Base-by-base conservation (phyloP, 495 filamentous ascomycete species). In the Trichocladium antarcticum region DNA sequence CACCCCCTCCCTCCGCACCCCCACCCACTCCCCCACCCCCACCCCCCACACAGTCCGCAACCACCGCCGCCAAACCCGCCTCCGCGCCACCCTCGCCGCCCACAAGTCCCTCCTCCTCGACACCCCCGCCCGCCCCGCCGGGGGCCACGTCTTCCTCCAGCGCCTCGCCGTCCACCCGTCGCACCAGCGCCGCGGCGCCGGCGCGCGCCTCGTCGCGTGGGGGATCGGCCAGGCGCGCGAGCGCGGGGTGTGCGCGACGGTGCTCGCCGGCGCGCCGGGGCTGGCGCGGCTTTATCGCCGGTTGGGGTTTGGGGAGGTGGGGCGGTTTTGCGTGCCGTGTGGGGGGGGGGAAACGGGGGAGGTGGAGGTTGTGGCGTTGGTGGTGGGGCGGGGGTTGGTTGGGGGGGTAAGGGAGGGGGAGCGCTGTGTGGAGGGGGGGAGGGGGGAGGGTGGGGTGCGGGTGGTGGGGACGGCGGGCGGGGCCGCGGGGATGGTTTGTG, bases 121-220 rank as follows among this genome's bases (percentile, higher is more conserved):
- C 49, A 10, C 44, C 3, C 44, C 31, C 22, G 53, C 48, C 46
- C 15, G 21, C 31, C 17, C 42, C 10, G 21, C 14, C 15, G 20
- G 51, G 20, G 54, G 56, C 12, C 60, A 63, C 47, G 51, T 61
- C 36, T 59, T 68, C 37, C 70, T 80, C 29, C 68, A 75, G 53
- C 68, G 73, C 41, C 55, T 81, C 8, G 64, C 68, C 11, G 73
- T 71, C 16, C 68, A 74, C 42, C 75, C 73, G 3, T 65, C 69
- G 19, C 72, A 71, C 44, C 66, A 69, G 47, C 51, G 66, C 14
- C 59, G 67, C 21, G 76, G 77, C 3, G 77, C 77, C 0, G 76
- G 71, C 8, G 60, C 62, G 66, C 71, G 55, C 67, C 79, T 1
- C 60, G 76, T 4, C 31, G 58, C 15, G n/a, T 80, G 75, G 74